These are phyloP conservation scores for Xylaria palmicola DNA, from an alignment of 495 filamentous ascomycete species.

Conservation along the genomic window DNA sequence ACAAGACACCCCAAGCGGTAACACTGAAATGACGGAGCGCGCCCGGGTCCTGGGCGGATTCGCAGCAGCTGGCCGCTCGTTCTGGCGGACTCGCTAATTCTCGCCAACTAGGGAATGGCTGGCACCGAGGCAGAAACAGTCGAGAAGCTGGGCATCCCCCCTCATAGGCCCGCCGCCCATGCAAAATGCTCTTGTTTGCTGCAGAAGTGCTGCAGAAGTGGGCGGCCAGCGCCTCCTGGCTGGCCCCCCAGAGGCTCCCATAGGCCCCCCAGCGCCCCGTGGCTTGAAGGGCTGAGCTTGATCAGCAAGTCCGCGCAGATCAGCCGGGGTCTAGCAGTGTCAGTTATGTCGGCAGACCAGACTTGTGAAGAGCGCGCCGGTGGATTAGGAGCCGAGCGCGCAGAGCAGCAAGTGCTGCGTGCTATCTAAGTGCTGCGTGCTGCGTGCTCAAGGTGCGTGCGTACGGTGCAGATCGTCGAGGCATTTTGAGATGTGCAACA, in stretches of 20 bases:
- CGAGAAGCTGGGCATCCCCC: conserved; percentile 5
- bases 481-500: conserved; percentile 2
- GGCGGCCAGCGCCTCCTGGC: conserved; percentile 3
- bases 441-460: no score
- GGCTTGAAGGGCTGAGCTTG: conserved; percentile 16
- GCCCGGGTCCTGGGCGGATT: background rate
- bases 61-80: background rate
- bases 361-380: background rate
- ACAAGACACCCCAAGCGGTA: background rate
- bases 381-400: background rate
- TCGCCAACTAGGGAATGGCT: conserved; percentile 15
- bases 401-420: background rate
- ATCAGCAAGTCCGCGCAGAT: background rate
- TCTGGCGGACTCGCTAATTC: conserved; percentile 17
- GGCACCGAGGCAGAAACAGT: background rate
- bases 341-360: background rate
- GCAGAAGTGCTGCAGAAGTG: conserved; percentile 7
- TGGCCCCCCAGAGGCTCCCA: background rate
- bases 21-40: background rate
- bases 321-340: background rate
- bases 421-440: background rate
- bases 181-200: conserved; percentile 9
- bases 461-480: background rate
- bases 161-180: background rate
- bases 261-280: conserved; percentile 1